These are phyloP conservation scores for Aspergillus quadrilineatus DNA, from an alignment of 2,329 filamentous ascomycete species.

Conservation along the genomic window DNA sequence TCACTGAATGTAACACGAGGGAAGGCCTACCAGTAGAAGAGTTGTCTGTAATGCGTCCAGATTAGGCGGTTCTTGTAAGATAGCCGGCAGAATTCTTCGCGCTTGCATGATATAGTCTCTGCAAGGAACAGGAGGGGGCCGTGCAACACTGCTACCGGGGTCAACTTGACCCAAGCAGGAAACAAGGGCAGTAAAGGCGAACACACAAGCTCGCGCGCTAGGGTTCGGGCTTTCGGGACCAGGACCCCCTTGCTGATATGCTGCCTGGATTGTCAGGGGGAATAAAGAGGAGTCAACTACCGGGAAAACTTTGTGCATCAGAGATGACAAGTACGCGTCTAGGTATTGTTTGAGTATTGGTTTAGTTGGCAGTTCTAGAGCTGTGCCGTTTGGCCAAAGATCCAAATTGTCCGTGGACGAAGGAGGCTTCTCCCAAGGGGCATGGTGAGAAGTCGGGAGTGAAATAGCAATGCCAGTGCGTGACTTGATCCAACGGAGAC, in stretches of 20 bases:
- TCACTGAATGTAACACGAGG: background rate
- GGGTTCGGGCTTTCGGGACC: background rate
- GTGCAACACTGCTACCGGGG: background rate
- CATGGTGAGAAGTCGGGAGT: background rate
- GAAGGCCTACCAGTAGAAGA: background rate
- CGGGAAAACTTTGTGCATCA: background rate
- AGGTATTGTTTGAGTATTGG: background rate
- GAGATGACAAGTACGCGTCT: background rate
- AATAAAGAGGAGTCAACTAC: background rate
- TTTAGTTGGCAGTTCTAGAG: background rate
- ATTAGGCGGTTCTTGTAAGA: background rate
- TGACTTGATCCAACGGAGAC: background rate
- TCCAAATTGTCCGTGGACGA: background rate
- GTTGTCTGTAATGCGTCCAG: conserved; percentile 1
- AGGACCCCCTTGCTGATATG: background rate
- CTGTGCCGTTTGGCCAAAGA: background rate
- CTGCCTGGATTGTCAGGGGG: background rate
- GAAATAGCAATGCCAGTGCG: background rate
- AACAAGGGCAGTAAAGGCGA: background rate
- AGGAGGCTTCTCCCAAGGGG: background rate
- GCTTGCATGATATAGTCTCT: background rate
- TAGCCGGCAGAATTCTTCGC: background rate
- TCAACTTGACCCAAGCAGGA: background rate
- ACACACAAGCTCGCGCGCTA: conserved; percentile 1
- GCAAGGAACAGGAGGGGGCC: background rate